A percentile compares a stretch with the other conserved stretches of the same genome.
phyloP scores from a whole-genome alignment of 371 early-diverging fungal genomes.

The Apophysomyces elegans region DNA sequence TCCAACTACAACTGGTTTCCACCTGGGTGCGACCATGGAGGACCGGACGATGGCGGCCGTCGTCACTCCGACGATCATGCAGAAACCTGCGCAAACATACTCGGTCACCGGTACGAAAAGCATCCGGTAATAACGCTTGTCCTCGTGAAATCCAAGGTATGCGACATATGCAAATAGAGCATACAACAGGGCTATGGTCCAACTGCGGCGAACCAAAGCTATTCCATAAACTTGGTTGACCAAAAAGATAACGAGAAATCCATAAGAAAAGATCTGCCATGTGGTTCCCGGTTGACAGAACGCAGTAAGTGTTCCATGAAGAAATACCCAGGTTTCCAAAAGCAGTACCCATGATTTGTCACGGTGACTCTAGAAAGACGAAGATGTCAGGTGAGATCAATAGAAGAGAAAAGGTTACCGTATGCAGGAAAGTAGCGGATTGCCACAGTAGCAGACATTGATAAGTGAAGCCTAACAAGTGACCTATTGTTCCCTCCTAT shows the following conservation, averaged over 20 bases:
- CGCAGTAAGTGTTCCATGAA: constrained; percentile 47
- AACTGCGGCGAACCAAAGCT: constrained; percentile 19
- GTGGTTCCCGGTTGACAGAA: constrained; percentile 44
- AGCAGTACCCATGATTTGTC: constrained; percentile 41
- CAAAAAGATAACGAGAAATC: constrained; percentile 40
- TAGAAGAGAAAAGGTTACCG: constrained; percentile 18
- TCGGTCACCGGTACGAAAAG: constrained; percentile 48
- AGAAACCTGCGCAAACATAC: constrained; percentile 30
- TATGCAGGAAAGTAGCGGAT: constrained; percentile 44
- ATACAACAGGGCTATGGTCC: constrained; percentile 16
- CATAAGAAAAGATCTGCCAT: constrained; percentile 51
- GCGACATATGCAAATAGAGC: constrained; percentile 21
- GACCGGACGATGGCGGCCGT: constrained; percentile 8
- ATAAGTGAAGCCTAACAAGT: constrained; percentile 45
- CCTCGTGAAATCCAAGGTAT: constrained; percentile 32
- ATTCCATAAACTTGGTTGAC: constrained; percentile 42
- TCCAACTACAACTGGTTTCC: constrained; percentile 7
- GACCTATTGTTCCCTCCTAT: constrained; percentile 50
- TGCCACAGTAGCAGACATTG: constrained; percentile 51
- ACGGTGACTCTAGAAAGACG: constrained; percentile 35
- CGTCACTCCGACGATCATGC: constrained; percentile 25
- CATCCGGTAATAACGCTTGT: constrained; percentile 37
- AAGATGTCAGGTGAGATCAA: background rate
- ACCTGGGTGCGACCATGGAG: background rate
- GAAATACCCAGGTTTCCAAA: constrained; percentile 45